Evolutionary conservation across 352 stramenopile genomes (phyloP), one percentile per base, ranked within the genome.

Genomic region (Pythium apleroticum): DNA sequence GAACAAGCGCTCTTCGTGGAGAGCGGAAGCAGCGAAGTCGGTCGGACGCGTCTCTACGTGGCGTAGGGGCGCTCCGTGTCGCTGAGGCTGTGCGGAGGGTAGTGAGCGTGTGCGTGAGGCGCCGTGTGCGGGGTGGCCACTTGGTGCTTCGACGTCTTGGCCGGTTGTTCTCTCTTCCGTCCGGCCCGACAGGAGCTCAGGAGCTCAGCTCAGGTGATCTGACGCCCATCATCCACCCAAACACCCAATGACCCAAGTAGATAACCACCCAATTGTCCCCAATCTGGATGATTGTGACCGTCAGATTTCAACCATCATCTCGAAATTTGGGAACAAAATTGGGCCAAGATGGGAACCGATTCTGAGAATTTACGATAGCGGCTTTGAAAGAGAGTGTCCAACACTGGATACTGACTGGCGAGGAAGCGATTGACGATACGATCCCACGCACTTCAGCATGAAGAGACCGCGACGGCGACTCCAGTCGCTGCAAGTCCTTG

Each of bases 121-220:
- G 6, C 6, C 17, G 17, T 10, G 12, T 7, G 12, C 37, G 46
- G 57, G n/a, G 24, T 57, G 31, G 41, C 31, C 31, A 63, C 62
- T 68, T 63, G 56, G 55, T 60, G 63, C 56, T 69, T 69, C 37
- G 63, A 65, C 50, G 56, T 69, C 63, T 65, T 69, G 17, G 63
- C 62, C 45, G 62, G 41, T 62, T 68, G 62, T 61, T 69, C 62
- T 69, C 62, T 55, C 43, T 58, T 46, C 39, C 8, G 49, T 52
- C 10, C 15, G 15, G 39, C 6, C 35, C 39, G 39, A 46, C 43
- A 28, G 43, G 35, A 59, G 58, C 24, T 22, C 46, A 58, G 35
- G 52, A 28, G 52, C 52, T 43, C 33, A 53, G 55, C 60, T 39
- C 49, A 33, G 15, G 49, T 41, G 25, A 63, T 57, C 62, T 68